Evolutionary conservation across 805 yeast species (phyloP), one percentile per base, ranked within the genome.

Genomic region (Saccharomycopsis fodiens): DNA sequence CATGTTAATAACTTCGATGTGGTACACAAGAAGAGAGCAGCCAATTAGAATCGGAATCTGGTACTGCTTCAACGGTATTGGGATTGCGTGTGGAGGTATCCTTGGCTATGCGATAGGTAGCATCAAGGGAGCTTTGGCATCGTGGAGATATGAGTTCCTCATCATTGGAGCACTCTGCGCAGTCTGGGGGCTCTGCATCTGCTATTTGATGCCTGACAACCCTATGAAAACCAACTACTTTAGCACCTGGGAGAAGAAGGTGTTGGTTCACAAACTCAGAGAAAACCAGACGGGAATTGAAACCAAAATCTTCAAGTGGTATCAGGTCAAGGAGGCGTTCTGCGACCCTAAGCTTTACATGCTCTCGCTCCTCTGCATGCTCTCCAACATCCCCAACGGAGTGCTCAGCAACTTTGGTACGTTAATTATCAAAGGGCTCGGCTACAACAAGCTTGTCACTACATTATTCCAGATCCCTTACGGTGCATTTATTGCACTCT

Each of bases 241-340:
- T 13, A 49, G 21, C 37, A 35, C 31, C 17, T 31, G 47, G 27
- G 43, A 49, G 32, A 49, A 46, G 31, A 49, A 49, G 30, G 39
- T 46, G 16, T 17, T 49, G 7, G 44, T 46, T 3, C 45, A 49
- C 25, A 46, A 39, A 17, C 37, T 49, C 13, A 45, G 42, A 27
- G 45, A 35, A 57, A 73, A 70, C 54, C 64, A 63, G 41, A 71
- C 69, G 42, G 78, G 77, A 53, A 62, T 68, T 32, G 69, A 72
- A 34, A 62, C 63, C 45, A 60, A 53, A 27, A 61, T 59, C 20
- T 63, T 63, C 55, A 69, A 69, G 52, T 55, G 56, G 58, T 56
- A 63, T 36, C 78, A 73, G 57, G 65, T 66, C 32, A 57, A 51
- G 12, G 78, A 73, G 53, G 69, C 73, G 3, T 50, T 70, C 34